phyloP scores from a whole-genome alignment of 1,139 yeast genomes.

The Geotrichum aggregatum region DNA sequence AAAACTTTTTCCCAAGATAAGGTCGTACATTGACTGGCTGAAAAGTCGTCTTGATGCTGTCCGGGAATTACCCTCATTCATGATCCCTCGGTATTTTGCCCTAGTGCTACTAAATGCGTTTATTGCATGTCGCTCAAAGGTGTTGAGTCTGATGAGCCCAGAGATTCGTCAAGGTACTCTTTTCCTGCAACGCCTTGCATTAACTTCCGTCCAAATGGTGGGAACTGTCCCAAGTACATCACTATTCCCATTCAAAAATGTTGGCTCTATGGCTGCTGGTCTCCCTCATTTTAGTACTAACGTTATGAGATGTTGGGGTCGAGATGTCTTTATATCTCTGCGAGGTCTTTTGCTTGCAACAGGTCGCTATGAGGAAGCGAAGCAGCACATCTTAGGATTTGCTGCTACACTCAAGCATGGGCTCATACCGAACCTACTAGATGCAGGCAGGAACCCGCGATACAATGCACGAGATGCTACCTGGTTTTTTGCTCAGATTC shows the following conservation, averaged over 20 bases:
- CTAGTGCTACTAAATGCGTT: conserved; percentile 74
- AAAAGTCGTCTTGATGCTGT: conserved; percentile 60
- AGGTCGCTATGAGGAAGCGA: conserved; percentile 76
- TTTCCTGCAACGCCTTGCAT: conserved; percentile 73
- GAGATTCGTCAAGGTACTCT: conserved; percentile 60
- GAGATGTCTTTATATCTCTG: conserved; percentile 86
- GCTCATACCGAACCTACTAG: conserved; percentile 84
- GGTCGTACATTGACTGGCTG: conserved; percentile 64
- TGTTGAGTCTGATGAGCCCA: conserved; percentile 53
- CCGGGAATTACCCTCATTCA: conserved; percentile 64
- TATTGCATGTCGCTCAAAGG: conserved; percentile 69
- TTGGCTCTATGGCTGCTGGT: conserved; percentile 90
- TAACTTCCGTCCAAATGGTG: conserved; percentile 85
- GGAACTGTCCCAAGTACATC: conserved; percentile 75
- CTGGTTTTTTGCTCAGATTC: conserved; percentile 85
- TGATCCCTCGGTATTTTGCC: conserved; percentile 84
- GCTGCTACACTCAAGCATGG: conserved; percentile 94
- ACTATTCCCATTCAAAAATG: conserved; percentile 53
- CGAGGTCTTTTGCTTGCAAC: conserved; percentile 78
- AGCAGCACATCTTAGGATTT: conserved; percentile 73
- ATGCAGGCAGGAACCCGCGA: conserved; percentile 89
- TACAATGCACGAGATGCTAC: conserved; percentile 96
- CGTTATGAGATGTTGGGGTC: conserved; percentile 97
- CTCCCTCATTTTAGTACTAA: conserved; percentile 87
- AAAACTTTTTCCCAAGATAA: conserved; percentile 46